These are phyloP conservation scores for Penicillium crustosum DNA, from an alignment of 2,329 filamentous ascomycete genomes.

Conservation along the genomic window DNA sequence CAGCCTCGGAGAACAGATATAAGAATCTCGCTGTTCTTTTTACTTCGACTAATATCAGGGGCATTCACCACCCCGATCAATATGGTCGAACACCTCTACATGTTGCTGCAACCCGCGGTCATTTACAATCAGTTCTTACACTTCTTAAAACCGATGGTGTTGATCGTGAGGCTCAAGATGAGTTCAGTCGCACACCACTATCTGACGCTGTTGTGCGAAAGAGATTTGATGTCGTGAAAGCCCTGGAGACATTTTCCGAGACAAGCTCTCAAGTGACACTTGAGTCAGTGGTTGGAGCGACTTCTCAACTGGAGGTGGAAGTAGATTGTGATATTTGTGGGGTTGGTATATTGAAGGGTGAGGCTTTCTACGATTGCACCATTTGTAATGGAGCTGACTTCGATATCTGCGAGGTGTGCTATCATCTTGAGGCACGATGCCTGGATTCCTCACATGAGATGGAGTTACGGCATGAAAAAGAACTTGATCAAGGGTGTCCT, in stretches of 20 bases:
- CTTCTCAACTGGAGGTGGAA: background rate
- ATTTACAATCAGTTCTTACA: background rate
- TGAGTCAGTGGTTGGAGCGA: background rate
- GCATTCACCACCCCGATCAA: background rate
- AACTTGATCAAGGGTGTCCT: too few relatives aligned
- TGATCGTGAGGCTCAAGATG: background rate
- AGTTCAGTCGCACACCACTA: background rate
- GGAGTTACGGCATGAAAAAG: background rate
- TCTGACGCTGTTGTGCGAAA: background rate
- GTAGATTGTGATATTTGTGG: background rate
- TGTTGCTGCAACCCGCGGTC: background rate
- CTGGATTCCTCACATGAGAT: background rate
- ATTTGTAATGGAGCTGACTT: background rate
- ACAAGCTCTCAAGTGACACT: background rate
- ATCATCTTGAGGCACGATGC: background rate
- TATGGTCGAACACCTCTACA: background rate
- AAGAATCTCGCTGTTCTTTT: background rate
- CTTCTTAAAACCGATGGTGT: background rate
- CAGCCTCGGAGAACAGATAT: background rate
- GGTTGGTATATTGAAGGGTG: background rate
- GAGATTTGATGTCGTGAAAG: background rate
- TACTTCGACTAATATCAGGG: background rate
- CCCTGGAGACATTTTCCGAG: background rate
- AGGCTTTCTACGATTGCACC: background rate
- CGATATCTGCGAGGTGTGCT: background rate